phyloP scores from a whole-genome alignment of 257 asterid genomes.

The Solanum sitiens region DNA sequence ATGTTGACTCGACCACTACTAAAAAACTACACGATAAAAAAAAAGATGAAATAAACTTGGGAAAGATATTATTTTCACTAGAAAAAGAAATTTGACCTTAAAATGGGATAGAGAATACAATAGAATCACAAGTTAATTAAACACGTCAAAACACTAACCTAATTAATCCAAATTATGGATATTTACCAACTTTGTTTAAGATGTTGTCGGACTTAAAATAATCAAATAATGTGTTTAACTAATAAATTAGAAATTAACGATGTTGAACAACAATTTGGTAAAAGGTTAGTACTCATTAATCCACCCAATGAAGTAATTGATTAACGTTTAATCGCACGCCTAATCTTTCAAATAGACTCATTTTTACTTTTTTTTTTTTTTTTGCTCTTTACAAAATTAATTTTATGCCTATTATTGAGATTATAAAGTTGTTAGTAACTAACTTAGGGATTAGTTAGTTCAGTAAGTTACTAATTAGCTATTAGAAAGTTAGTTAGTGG shows the following conservation, averaged over 20 bases:
- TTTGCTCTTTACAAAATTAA: too few species aligned
- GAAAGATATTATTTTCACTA: neutral
- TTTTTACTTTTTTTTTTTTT: too few species aligned
- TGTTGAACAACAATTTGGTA: neutral
- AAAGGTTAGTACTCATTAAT: neutral
- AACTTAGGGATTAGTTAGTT: too few species aligned
- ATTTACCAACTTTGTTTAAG: neutral
- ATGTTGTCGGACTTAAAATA: neutral
- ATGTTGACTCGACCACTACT: rapidly evolving
- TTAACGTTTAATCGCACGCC: neutral
- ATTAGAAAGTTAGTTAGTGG: too few species aligned
- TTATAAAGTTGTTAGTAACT: too few species aligned
- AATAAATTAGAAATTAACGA: neutral
- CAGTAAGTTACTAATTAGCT: too few species aligned
- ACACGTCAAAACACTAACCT: neutral
- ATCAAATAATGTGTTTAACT: neutral
- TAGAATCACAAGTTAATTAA: neutral
- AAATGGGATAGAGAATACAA: neutral
- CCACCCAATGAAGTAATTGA: neutral
- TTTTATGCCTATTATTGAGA: too few species aligned
- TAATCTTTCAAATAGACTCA: neutral
- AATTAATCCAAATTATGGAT: neutral
- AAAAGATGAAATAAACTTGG: neutral
- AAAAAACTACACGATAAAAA: neutral
- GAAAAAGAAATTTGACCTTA: neutral